Base-by-base conservation (phyloP, 192 early-diverging fungal genomes). In the Rhizoclosmatium sp. region DNA sequence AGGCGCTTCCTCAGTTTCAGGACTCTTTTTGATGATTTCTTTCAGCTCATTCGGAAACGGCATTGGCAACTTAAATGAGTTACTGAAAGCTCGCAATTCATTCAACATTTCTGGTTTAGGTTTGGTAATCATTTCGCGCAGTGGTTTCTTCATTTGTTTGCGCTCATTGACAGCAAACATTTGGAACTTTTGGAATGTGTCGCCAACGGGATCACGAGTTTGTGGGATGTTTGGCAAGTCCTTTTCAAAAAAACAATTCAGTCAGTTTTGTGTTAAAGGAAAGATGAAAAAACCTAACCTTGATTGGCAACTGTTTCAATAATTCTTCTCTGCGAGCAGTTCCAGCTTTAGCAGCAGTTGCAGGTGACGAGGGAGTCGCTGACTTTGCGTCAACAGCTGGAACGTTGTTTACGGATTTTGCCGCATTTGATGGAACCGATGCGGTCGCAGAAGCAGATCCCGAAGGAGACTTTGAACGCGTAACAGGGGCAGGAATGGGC, bases 91-190 rank as follows among this genome's bases (percentile, higher is more conserved):
- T 73, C 90, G 91, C 76, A 97, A 87, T 61, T 95, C 94, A 1
- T 92, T 91, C 62, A 96, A 78, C 41, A 92, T 89, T 19, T 84
- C 90, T 51, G 90, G 86, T 86, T 93, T 93, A 49, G 92, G 91
- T 76, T 91, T 93, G 79, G 93, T 93, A 23, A 89, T 74, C 31
- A 61, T 42, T n/a, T 65, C 75, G 10, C 64, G 61, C 60, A 95
- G 72, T 10, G 88, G 91, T 77, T 92, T 91, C 76, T 92, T 94
- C 70, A 89, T 91, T 76, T 93, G 90, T 65, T 90, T 92, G 49
- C 95, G 93, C 82, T 97, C 95, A 3, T 87, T 88, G 19, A 85
- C 89, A 16, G 93, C 91, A 83, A 95, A 95, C 56, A 91, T 89
- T 69, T 81, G 88, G 79, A 84, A 90, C 69, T 62, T 60, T 58